phyloP scores from a whole-genome alignment of 2,329 filamentous ascomycete species.

The Xylaria arbuscula region DNA sequence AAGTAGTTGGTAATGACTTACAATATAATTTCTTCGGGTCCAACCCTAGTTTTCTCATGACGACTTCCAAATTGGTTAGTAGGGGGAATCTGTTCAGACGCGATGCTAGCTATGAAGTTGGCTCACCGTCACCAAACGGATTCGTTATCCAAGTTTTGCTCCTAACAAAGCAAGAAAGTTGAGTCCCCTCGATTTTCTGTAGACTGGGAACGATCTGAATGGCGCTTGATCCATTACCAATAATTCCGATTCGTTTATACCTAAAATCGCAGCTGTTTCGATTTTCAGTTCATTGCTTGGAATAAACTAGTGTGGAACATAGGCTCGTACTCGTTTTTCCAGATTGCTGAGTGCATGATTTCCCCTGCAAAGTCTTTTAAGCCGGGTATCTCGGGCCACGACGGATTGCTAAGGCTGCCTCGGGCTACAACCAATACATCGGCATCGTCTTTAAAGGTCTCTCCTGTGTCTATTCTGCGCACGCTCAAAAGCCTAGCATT shows the following conservation, averaged over 20 bases:
- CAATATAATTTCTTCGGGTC: slow-evolving; percentile 54
- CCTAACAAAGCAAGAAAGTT: slow-evolving; percentile 60
- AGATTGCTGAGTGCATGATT: slow-evolving; percentile 59
- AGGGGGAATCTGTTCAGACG: not conserved
- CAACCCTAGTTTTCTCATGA: slow-evolving; percentile 57
- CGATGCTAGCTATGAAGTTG: not conserved
- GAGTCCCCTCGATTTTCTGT: slow-evolving; percentile 56
- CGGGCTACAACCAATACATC: slow-evolving; percentile 57
- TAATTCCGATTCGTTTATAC: slow-evolving; percentile 61
- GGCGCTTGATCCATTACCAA: slow-evolving; percentile 64
- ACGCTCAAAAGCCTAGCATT: slow-evolving; percentile 51
- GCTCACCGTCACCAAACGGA: slow-evolving; percentile 56
- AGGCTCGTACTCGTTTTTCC: slow-evolving; percentile 54
- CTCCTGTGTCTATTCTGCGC: slow-evolving; percentile 50
- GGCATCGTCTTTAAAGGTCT: slow-evolving; percentile 54
- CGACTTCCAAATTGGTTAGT: slow-evolving; percentile 34
- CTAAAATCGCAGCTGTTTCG: slow-evolving; percentile 57
- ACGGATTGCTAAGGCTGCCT: slow-evolving; percentile 56
- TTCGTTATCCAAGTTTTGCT: slow-evolving; percentile 63
- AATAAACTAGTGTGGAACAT: not conserved
- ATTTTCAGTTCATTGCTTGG: not conserved
- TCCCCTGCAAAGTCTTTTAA: slow-evolving; percentile 56
- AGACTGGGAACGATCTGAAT: slow-evolving; percentile 65
- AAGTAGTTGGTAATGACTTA: slow-evolving; percentile 43
- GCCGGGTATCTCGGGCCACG: slow-evolving; percentile 58